Evolutionary conservation across 805 yeast genomes (phyloP).

Genomic region (Metschnikowia baotianmanensis): DNA sequence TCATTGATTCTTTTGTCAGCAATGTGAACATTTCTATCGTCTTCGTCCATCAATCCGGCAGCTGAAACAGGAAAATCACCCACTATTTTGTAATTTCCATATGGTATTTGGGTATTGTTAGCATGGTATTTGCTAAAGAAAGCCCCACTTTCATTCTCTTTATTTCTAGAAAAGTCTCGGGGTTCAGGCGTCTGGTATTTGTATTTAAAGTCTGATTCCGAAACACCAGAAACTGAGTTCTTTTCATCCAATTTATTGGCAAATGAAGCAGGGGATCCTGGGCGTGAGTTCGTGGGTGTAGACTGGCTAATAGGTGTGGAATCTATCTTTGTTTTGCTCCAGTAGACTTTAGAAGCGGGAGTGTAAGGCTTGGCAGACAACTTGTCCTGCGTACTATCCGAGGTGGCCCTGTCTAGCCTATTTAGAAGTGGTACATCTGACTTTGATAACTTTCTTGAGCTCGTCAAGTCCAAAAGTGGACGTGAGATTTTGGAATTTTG

Average conservation of each 20-base stretch:
- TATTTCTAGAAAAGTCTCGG: neutral
- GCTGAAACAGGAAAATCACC: slow-evolving; percentile 33
- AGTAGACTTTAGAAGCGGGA: slow-evolving; percentile 3
- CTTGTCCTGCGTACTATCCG: slow-evolving; percentile 7
- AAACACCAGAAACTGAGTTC: slow-evolving; percentile 44
- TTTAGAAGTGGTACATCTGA: slow-evolving; percentile 22
- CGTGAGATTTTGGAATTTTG: slow-evolving; percentile 19
- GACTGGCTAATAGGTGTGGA: slow-evolving; percentile 43
- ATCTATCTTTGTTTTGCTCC: slow-evolving; percentile 11
- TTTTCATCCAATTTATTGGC: slow-evolving; percentile 34
- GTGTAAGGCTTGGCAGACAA: slow-evolving; percentile 10
- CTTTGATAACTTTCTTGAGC: slow-evolving; percentile 27
- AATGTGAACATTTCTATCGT: slow-evolving; percentile 29
- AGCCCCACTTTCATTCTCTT: slow-evolving; percentile 1
- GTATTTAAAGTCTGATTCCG: slow-evolving; percentile 26
- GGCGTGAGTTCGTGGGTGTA: slow-evolving; percentile 41
- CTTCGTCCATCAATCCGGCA: slow-evolving; percentile 36
- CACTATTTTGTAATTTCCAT: slow-evolving; percentile 24
- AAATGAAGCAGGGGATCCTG: slow-evolving; percentile 27
- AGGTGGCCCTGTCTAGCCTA: slow-evolving; percentile 12
- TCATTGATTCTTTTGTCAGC: slow-evolving; percentile 40
- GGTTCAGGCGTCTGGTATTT: slow-evolving; percentile 18
- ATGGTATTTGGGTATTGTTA: slow-evolving; percentile 7
- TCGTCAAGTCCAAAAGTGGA: slow-evolving; percentile 30
- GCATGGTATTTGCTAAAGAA: slow-evolving; percentile 26